These are phyloP conservation scores for Fraxinus greggii DNA, from an alignment of 305 asterid genomes.

Conservation along the genomic window DNA sequence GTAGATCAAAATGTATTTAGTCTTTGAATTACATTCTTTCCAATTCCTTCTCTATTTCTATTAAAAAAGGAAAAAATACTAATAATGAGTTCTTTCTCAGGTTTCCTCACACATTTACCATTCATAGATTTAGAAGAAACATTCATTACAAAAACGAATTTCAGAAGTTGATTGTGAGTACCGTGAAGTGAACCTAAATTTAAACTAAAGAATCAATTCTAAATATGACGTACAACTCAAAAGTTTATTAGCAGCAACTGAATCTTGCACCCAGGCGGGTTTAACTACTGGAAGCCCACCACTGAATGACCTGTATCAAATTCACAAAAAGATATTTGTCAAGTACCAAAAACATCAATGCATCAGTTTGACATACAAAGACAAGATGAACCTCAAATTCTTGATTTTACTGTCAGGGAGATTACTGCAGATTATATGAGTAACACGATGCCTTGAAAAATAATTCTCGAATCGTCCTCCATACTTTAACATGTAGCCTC, in stretches of 20 bases:
- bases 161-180: not conserved
- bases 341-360: conserved; percentile 14
- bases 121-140: not conserved
- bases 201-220: not conserved
- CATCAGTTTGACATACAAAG: conserved; percentile 15
- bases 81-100: not conserved
- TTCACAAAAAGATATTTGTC: conserved; percentile 12
- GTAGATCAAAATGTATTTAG: not conserved
- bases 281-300: conserved; percentile 95
- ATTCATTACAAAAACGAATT: not conserved
- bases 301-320: conserved; percentile 74
- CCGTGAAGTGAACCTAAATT: not conserved
- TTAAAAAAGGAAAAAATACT: not conserved
- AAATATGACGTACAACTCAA: conserved; percentile 67
- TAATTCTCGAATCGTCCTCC: conserved; percentile 93
- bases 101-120: not conserved
- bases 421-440: conserved; percentile 93
- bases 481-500: conserved; percentile 79
- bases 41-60: not conserved
- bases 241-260: conserved; percentile 78
- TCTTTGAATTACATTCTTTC: not conserved
- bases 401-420: conserved; percentile 94
- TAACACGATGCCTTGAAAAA: conserved; percentile 78
- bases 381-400: conserved; percentile 71
- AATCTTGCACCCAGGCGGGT: conserved; percentile 90